Evolutionary conservation across 1,284 basidiomycete species (phyloP).

Genomic region (Lentinula novae-zelandiae): DNA sequence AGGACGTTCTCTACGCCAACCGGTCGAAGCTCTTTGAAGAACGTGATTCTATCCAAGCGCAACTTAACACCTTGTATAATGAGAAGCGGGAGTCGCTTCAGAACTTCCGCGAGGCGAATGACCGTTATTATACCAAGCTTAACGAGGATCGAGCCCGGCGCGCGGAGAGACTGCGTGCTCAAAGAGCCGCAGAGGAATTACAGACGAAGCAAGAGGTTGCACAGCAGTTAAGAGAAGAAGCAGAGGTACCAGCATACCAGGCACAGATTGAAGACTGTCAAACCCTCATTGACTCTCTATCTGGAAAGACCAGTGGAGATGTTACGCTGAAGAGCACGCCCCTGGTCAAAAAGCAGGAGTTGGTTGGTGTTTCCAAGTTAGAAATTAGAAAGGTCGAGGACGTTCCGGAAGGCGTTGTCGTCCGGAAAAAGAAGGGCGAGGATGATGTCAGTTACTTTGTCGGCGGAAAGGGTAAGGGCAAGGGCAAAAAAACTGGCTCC

Average conservation of each 20-base stretch:
- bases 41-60: constrained; percentile 70
- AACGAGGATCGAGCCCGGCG: constrained; percentile 84
- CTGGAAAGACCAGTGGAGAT: constrained; percentile 64
- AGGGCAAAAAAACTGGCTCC: constrained; percentile 55
- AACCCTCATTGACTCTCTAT: constrained; percentile 89
- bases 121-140: constrained; percentile 77
- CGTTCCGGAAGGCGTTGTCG: constrained; percentile 68
- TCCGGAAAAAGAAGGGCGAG: constrained; percentile 88
- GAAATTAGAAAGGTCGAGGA: constrained; percentile 84
- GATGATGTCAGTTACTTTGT: constrained; percentile 85
- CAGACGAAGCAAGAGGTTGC: constrained; percentile 82
- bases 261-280: constrained; percentile 96
- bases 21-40: constrained; percentile 88
- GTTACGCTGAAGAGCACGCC: constrained; percentile 45
- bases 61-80: constrained; percentile 73
- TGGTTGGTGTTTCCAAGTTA: constrained; percentile 77
- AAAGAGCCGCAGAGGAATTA: constrained; percentile 82
- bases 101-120: constrained; percentile 77
- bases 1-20: constrained; percentile 81
- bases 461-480: constrained; percentile 67
- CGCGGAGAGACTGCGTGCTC: constrained; percentile 74
- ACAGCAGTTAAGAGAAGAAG: constrained; percentile 86
- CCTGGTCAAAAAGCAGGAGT: constrained; percentile 38
- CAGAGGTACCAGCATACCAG: constrained; percentile 87
- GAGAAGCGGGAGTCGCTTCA: constrained; percentile 76